Evolutionary conservation across 2,329 filamentous ascomycete genomes (phyloP), one percentile per base, ranked within the genome.

Genomic region (Colletotrichum simmondsii): DNA sequence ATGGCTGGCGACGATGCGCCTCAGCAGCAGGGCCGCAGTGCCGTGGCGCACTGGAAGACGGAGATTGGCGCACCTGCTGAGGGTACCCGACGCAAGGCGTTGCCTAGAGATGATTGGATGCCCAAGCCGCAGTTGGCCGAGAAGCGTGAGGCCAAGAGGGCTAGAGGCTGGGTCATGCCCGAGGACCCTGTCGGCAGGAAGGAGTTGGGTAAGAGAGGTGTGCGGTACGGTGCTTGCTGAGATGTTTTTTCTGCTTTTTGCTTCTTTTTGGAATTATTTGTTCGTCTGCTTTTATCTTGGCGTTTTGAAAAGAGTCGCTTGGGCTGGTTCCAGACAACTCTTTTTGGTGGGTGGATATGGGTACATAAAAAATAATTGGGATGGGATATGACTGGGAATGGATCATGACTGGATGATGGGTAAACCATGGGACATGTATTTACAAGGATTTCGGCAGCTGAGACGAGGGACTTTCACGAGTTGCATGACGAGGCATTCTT

Each of bases 31-130:
- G 28, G 19, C 10, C 83, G 88, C 5, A 86, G 87, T 2, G 89
- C 89, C 22, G 91, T 93, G 66, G 84, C 88, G 75, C 78, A 86
- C 74, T 95, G 92, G 92, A 89, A 87, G 78, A 86, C 91, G 72
- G 92, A 95, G 77, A 93, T 95, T 75, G 93, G 93, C 0, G 92
- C 92, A 0, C 93, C 93, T 0, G 92, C 92, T 12, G 93, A 94
- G 76, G 88, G 92, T 49, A 94, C 92, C 1, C 85, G 93, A 49
- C 87, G 92, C 79, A 93, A 94, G 85, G 91, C 91, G 65, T 83
- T 92, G 30, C 85, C 91, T n/a, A 87, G 92, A 54, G 93, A 95
- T 81, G 83, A 84, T 26, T 95, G 93, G 93, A 94, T 95, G 83
- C 93, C 93, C 11, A 91, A 87, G 84, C 91, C 90, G 63, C 93